Evolutionary conservation across 2,329 filamentous ascomycete species (phyloP), one percentile per base, ranked within the genome.

Genomic region (Penicillium vulpinum): DNA sequence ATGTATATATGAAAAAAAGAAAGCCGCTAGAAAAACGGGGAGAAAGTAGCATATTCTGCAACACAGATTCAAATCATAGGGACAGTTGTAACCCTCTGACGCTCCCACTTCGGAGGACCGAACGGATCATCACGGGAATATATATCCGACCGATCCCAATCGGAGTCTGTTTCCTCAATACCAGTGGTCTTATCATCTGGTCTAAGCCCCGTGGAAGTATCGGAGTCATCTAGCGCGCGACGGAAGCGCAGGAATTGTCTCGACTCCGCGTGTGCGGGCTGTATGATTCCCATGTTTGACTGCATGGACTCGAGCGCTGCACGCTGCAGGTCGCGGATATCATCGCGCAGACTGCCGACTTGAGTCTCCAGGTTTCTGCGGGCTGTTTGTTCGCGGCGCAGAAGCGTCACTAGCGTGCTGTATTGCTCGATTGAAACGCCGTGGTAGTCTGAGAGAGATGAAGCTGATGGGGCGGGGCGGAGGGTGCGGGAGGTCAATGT

Each of bases 381-480:
- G 2, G 79, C 78, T 5, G 71, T 73, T 59, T 80, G 77, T 59
- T 81, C 79, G 46, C 77, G 70, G 6, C 77, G 73, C 13, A 81
- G 70, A 2, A 81, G 70, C 13, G 73, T 78, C 28, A 79, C 73
- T 2, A 81, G 68, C 0, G 75, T 74, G 55, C 76, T 78, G 60
- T 80, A 80, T 52, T 80, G 77, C 40, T 81, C 78, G 16, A 78
- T 71, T 5, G 78, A 78, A 39, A 78, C 75, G 8, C 68, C 66
- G 29, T 64, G 61, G 47, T 69, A 67, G 41, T 76, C 72, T 10
- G 63, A 65, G 21, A 71, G 50, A 1, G 73, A 75, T 7, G 64
- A 63, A 18, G 72, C 63, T 0, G 73, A 74, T 3, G 70, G 65
- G 5, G 61, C 60, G 22, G 67, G 66, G 22, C 72, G 67, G 11